Conservation (phyloP, 768 basidiomycete species). For the Mycena leptocephala region DNA sequence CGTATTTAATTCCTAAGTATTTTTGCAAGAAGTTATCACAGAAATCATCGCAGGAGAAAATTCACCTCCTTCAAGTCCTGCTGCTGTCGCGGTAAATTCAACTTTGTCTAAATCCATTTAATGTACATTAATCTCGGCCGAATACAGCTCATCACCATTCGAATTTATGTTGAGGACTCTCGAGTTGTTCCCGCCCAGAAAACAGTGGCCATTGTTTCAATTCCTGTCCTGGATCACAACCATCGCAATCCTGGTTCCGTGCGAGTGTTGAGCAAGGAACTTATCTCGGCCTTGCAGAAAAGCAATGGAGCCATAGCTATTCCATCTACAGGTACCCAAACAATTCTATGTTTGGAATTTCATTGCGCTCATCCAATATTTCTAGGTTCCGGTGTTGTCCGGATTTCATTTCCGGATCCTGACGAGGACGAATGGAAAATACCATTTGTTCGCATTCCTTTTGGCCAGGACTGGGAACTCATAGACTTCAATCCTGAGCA, state of each 20-base stretch:
- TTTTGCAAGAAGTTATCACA: no score
- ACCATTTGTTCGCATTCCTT: neutral
- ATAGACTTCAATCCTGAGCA: no score
- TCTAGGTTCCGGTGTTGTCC: neutral
- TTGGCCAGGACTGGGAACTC: no score
- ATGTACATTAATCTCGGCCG: no score
- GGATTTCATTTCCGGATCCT: neutral
- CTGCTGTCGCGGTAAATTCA: no score
- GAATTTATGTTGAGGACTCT: constrained; percentile 3
- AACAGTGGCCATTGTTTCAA: neutral
- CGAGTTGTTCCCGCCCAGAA: neutral
- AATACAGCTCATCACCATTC: neutral
- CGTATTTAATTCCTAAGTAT: no score
- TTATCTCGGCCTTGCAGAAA: neutral
- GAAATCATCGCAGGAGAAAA: no score
- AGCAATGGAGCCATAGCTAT: neutral
- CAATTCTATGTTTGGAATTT: no score
- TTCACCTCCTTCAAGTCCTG: no score
- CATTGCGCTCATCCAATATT: neutral
- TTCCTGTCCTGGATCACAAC: no score
- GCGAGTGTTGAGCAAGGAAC: neutral
- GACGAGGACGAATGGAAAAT: neutral
- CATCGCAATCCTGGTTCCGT: no score
- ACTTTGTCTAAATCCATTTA: no score
- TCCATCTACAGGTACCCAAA: neutral